A percentile compares a stretch with the other conserved stretches of the same genome.
These are phyloP conservation scores for Schizonepeta tenuifolia DNA, from an alignment of 257 asterid species.

Conservation along the genomic window DNA sequence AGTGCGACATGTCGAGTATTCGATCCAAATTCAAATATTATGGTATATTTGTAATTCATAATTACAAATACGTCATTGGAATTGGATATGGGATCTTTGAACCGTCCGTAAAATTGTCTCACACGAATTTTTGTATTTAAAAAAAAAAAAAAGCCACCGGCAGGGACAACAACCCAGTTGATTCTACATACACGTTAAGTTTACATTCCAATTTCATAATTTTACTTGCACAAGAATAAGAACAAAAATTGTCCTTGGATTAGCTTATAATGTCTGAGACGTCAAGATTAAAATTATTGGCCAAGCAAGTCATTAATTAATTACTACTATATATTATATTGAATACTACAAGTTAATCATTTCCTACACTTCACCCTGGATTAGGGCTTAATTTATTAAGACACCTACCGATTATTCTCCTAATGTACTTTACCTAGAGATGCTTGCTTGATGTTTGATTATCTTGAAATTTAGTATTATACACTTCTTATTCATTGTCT, in stretches of 20 bases:
- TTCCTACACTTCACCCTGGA: slow-evolving; percentile 24
- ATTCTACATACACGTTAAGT: not conserved
- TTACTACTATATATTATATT: not conserved
- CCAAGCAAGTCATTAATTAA: not conserved
- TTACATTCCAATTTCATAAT: not conserved
- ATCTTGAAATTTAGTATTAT: slow-evolving; percentile 18
- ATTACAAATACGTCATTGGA: too few species aligned
- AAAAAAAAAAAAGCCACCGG: too few species aligned
- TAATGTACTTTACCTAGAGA: slow-evolving; percentile 34
- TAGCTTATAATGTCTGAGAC: not conserved
- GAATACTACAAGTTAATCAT: slow-evolving; percentile 20
- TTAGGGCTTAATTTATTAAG: slow-evolving; percentile 35
- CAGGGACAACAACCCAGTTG: too few species aligned
- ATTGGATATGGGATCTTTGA: too few species aligned
- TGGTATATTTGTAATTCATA: too few species aligned
- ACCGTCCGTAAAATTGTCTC: too few species aligned
- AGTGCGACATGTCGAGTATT: too few species aligned
- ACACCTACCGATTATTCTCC: slow-evolving; percentile 36
- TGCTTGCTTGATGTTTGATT: slow-evolving; percentile 30
- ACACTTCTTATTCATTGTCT: slow-evolving; percentile 28
- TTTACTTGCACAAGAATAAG: not conserved
- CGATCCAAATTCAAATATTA: too few species aligned
- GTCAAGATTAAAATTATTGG: not conserved
- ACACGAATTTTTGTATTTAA: too few species aligned
- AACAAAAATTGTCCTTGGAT: too few species aligned